These are phyloP conservation scores for Physcia stellaris DNA, from an alignment of 495 filamentous ascomycete genomes.

Conservation along the genomic window DNA sequence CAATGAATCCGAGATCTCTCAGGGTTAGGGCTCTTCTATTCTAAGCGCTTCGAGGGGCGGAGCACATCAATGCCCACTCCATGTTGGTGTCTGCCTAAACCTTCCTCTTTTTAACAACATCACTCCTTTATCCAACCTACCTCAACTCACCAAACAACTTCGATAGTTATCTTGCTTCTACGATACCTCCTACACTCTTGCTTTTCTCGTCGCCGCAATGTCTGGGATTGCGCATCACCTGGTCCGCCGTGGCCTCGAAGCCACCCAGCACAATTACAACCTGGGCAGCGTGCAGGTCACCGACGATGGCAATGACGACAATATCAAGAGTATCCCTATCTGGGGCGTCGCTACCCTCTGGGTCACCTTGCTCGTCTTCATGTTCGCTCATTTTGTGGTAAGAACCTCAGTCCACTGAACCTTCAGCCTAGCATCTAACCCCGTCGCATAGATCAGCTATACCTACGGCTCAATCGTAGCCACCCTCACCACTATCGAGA, in stretches of 20 bases:
- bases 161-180: no score
- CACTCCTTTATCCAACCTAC: no score
- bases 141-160: no score
- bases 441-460: conserved; percentile 32
- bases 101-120: no score
- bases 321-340: conserved; percentile 1
- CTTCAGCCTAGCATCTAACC: conserved; percentile 1
- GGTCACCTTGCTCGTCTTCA: conserved; percentile 11
- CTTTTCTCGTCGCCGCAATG: no score
- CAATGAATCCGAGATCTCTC: no score
- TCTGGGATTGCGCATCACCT: conserved; percentile 13
- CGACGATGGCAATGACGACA: conserved; percentile 3
- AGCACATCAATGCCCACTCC: no score
- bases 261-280: conserved; percentile 11
- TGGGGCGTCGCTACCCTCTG: conserved; percentile 7
- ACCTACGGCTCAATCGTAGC: conserved; percentile 43
- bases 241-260: conserved; percentile 12
- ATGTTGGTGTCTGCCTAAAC: no score
- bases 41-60: no score
- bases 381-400: conserved; percentile 16
- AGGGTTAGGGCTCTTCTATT: no score
- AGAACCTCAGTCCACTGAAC: background rate
- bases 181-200: no score
- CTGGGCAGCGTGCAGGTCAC: background rate
- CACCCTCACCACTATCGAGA: conserved; percentile 48